A percentile compares a stretch with the other conserved stretches of the same genome.
Evolutionary conservation across 768 basidiomycete species (phyloP).

Genomic region (Naganishia antarctica): DNA sequence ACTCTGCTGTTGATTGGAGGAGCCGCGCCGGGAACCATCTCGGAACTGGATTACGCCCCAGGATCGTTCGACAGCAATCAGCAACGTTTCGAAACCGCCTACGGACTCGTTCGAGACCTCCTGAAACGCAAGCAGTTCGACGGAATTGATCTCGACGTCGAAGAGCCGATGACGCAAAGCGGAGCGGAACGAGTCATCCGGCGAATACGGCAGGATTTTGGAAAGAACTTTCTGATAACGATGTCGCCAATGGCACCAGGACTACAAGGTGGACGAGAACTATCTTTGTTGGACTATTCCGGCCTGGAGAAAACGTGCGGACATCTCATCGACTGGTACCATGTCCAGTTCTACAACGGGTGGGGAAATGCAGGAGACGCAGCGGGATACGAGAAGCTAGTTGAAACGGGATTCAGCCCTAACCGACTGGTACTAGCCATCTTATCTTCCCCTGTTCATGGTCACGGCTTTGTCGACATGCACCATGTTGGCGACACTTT

Average conservation of each 20-base stretch:
- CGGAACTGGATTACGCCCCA: slow-evolving; percentile 14
- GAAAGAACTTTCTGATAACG: slow-evolving; percentile 1
- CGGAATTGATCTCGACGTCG: slow-evolving; percentile 16
- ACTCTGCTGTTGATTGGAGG: slow-evolving; percentile 12
- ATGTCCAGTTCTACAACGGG: slow-evolving; percentile 16
- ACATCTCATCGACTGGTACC: slow-evolving; percentile 19
- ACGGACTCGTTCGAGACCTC: slow-evolving; percentile 17
- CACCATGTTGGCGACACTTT: not conserved
- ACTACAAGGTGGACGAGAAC: slow-evolving; percentile 14
- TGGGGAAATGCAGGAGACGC: slow-evolving; percentile 18
- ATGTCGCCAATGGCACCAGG: slow-evolving; percentile 19
- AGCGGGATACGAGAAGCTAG: not conserved
- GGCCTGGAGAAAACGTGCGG: slow-evolving; percentile 7
- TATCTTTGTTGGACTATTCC: slow-evolving; percentile 10
- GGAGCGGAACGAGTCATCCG: slow-evolving; percentile 13
- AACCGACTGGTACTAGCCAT: slow-evolving; percentile 8
- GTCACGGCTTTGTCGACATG: slow-evolving; percentile 1
- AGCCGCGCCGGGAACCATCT: slow-evolving; percentile 9
- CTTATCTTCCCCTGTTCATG: slow-evolving; percentile 6
- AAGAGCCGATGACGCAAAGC: slow-evolving; percentile 19
- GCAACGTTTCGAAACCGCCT: slow-evolving; percentile 7
- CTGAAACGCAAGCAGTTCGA: slow-evolving; percentile 16
- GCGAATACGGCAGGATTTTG: slow-evolving; percentile 9
- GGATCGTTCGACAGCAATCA: slow-evolving; percentile 19
- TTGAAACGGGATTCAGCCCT: slow-evolving; percentile 8